Evolutionary conservation across 306 rosid species (phyloP).

Genomic region (Rosa multiflora): DNA sequence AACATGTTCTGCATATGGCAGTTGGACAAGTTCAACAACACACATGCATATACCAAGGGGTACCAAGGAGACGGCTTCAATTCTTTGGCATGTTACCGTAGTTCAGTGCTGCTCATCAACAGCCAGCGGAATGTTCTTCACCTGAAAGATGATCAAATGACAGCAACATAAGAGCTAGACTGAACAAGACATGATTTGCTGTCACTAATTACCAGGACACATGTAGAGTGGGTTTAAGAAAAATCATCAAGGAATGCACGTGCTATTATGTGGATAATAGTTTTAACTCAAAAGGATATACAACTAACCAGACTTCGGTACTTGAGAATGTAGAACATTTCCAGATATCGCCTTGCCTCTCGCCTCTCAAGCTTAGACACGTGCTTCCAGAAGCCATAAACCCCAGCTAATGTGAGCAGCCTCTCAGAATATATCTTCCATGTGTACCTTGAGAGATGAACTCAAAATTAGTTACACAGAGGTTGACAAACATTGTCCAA

Average conservation of each 20-base stretch:
- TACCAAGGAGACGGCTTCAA: conserved; percentile 7
- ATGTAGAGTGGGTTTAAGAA: neutral
- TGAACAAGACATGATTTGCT: neutral
- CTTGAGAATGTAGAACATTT: conserved; percentile 19
- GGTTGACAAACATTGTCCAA: conserved; percentile 3
- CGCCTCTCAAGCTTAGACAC: conserved; percentile 23
- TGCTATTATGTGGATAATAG: neutral
- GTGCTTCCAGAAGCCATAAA: conserved; percentile 27
- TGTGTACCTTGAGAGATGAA: conserved; percentile 18
- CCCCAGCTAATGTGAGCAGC: conserved; percentile 24
- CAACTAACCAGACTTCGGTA: conserved; percentile 12
- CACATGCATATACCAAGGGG: neutral
- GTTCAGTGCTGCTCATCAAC: conserved; percentile 27
- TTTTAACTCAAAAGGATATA: neutral
- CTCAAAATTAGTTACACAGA: neutral
- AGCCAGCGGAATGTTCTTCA: conserved; percentile 22
- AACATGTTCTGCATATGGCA: neutral
- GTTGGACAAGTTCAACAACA: neutral
- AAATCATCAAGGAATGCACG: neutral
- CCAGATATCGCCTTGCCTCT: conserved; percentile 21
- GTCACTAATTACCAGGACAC: neutral
- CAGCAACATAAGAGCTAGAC: neutral
- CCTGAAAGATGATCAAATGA: conserved; percentile 20
- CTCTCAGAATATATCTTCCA: conserved; percentile 26
- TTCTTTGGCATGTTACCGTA: neutral